Base-by-base conservation (phyloP, 1,284 basidiomycete genomes). In the Cutaneotrichosporon cavernicola region DNA sequence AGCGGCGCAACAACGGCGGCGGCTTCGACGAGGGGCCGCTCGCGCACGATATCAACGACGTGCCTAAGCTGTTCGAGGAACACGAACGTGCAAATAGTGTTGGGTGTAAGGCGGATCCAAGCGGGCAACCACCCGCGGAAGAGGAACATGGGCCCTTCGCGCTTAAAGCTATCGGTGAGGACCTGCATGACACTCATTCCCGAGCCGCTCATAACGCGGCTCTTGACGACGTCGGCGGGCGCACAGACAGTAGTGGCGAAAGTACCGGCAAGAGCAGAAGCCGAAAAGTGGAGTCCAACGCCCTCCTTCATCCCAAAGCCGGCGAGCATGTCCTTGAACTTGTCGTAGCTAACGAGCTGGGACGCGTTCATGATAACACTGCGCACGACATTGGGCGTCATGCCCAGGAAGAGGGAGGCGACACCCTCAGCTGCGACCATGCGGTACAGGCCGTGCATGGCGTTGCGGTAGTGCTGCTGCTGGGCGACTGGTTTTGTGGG, bases 71-170 rank as follows among this genome's bases (percentile, higher is more conserved):
- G 79, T 64, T 80, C 79, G 53, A 80, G 72, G 73, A 79, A 81
- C 56, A 81, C 71, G 60, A 81, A 78, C 69, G 80, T 80, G 68
- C 73, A 77, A 63, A 81, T 79, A 31, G 81, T 82, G 65, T 82
- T 81, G 21, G 81, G 81, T 9, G 81, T 81, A 30, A 82, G 73
- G 16, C 81, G 79, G 60, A 82, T 82, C 82, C 83, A 84, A 0
- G 83, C 82, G 5, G 84, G 83, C 10, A 83, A 79, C 84, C 84
- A 85, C n/a, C 84, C 84, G 61, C 82, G 79, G 77, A 85, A 84
- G 49, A 85, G 69, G 78, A 84, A 84, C 16, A 75, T 71, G 13
- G 82, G 77, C 1, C 84, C 83, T 59, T 76, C 72, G 21, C 58
- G 57, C 59, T 72, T 69, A 61, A 75, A 53, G 51, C 67, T 72